Evolutionary conservation across 2,329 filamentous ascomycete species (phyloP), one percentile per base, ranked within the genome.

Genomic region (Grosmannia clavigera): DNA sequence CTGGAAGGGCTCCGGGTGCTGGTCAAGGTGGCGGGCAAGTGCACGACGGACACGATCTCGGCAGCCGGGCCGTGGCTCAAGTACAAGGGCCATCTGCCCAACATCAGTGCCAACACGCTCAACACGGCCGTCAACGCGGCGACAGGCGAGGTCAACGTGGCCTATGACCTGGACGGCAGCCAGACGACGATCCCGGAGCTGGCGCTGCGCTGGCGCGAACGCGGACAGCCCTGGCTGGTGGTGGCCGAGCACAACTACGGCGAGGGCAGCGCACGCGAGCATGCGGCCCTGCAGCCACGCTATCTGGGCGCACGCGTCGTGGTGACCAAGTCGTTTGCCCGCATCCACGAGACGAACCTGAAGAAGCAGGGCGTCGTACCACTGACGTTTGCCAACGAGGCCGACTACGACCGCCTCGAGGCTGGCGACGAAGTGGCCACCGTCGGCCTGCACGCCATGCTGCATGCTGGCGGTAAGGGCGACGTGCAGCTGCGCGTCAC

Each of bases 341-440:
- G 89, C 81, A 94, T 94, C 70, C 89, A 94, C 80, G 90, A 94
- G 80, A 92, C 90, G 73, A 94, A 94, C 78, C 79, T 95, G 73
- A 94, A 94, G 86, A 94, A 94, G 83, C 94, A 99, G 76, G 94
- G 94, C 64, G 88, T 99, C 40, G 90, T 99, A 53, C 94, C 94
- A 2, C 78, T 99, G 67, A 96, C 90, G 0, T 96, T 99, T 70
- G 89, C 78, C 54, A 80, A 96, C 72, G 91, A 95, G 74, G 80
- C 82, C 25, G 94, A 97, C 73, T 97, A 96, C 71, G 89, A 94
- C 69, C 76, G 78, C 64, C 88, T 99, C 64, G 78, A 82, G 58
- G 91, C 92, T 0, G 89, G 91, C 64, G 94, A 99, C 71, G 79
- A 85, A 67, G 88, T 97, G 29, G 78, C 78, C 62, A 97, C 92